These are phyloP conservation scores for Babesia caballi DNA, from an alignment of 169 alveolate genomes.

Conservation along the genomic window DNA sequence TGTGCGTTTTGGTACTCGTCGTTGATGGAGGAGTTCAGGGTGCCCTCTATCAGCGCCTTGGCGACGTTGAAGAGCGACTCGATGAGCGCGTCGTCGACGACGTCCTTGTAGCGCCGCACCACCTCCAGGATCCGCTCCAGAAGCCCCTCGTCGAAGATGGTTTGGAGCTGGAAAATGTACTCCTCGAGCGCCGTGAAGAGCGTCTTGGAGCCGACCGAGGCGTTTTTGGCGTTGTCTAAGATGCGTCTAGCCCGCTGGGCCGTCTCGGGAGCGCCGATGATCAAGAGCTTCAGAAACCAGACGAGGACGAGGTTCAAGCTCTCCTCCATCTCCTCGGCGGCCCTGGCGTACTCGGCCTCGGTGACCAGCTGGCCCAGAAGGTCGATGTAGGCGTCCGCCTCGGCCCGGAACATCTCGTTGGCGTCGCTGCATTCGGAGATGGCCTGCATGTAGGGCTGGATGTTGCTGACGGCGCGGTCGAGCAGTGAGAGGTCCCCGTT, in stretches of 20 bases:
- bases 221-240: slow-evolving; percentile 16
- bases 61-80: slow-evolving; percentile 39
- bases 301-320: slow-evolving; percentile 4
- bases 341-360: slow-evolving; percentile 2
- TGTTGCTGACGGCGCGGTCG: not conserved
- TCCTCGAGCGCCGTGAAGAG: slow-evolving; percentile 48
- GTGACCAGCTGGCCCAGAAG: not conserved
- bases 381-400: slow-evolving; percentile 7
- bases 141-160: slow-evolving; percentile 33
- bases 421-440: slow-evolving; percentile 10
- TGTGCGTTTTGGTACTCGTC: slow-evolving; percentile 43
- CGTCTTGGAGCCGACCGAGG: slow-evolving; percentile 8
- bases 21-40: slow-evolving; percentile 13
- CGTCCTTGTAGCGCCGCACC: not conserved
- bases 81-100: slow-evolving; percentile 15
- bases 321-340: slow-evolving; percentile 21
- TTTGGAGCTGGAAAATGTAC: slow-evolving; percentile 52
- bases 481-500: slow-evolving; percentile 12
- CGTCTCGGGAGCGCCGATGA: slow-evolving; percentile 11
- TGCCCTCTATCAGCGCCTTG: slow-evolving; percentile 35
- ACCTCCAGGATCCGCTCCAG: slow-evolving; percentile 33
- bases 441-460: slow-evolving; percentile 16
- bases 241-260: not conserved
- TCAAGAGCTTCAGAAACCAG: slow-evolving; percentile 22
- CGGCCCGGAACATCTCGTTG: not conserved